phyloP scores from a whole-genome alignment of 2,329 filamentous ascomycete species.

The Calonectria fujianensis region DNA sequence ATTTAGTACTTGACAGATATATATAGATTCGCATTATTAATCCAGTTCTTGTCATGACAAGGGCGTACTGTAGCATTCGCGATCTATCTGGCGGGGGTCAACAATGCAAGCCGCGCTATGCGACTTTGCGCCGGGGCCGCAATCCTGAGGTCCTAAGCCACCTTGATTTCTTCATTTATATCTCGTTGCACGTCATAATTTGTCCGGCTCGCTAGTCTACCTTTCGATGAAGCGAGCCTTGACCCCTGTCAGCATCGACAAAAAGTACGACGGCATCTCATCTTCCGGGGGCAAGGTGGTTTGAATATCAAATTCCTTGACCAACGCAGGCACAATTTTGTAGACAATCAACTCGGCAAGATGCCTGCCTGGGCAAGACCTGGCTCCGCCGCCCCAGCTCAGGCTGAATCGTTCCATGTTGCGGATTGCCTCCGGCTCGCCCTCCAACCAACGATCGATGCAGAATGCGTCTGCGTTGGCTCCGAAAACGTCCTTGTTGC shows the following conservation, averaged over 20 bases:
- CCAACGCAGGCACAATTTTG: constrained; percentile 65
- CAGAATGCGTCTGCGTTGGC: constrained; percentile 64
- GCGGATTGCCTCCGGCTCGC: constrained; percentile 52
- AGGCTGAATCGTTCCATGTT: constrained; percentile 70
- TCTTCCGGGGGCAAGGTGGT: constrained; percentile 62
- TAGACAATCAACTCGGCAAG: constrained; percentile 70
- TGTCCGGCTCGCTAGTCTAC: background rate
- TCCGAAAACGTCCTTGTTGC: constrained; percentile 70
- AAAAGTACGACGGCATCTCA: constrained; percentile 68
- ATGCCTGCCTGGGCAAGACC: constrained; percentile 70
- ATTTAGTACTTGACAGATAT: background rate
- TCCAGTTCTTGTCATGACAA: constrained; percentile 42
- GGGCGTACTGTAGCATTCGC: constrained; percentile 38
- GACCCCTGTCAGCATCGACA: constrained; percentile 71
- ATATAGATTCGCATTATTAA: constrained; percentile 46
- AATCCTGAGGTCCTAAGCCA: no score
- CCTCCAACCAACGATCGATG: constrained; percentile 69
- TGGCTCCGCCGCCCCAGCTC: constrained; percentile 71
- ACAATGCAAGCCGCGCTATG: background rate
- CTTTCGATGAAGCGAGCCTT: constrained; percentile 62
- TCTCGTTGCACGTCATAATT: background rate
- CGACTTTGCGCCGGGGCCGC: background rate
- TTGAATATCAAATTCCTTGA: constrained; percentile 67
- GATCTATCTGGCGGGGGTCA: background rate
- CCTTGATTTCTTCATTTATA: background rate